phyloP scores from a whole-genome alignment of 2,329 filamentous ascomycete species.

The Ascochyta fabae region DNA sequence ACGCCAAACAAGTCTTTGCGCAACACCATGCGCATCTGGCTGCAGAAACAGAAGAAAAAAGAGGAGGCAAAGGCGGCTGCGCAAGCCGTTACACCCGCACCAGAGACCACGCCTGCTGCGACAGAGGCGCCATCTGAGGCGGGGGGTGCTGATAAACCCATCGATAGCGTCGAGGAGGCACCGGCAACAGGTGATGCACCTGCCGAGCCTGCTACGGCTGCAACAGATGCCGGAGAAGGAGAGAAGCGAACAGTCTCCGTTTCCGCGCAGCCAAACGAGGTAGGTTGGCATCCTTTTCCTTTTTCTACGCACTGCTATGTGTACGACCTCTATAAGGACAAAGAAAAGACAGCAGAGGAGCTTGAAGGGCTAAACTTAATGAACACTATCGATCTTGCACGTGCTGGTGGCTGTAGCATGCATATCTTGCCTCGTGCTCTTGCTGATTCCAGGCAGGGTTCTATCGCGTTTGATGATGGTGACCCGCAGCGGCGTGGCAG shows the following conservation, averaged over 20 bases:
- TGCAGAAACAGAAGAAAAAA: constrained; percentile 83
- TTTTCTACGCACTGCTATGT: constrained; percentile 2
- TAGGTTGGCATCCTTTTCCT: constrained; percentile 25
- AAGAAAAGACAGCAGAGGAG: constrained; percentile 3
- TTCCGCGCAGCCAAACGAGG: constrained; percentile 30
- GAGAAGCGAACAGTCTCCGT: constrained; percentile 26
- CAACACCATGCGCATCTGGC: constrained; percentile 88
- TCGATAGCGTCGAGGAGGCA: constrained; percentile 40
- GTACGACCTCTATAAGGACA: constrained; percentile 11
- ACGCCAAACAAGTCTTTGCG: constrained; percentile 89
- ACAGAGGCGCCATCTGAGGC: constrained; percentile 29
- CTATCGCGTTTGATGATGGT: constrained; percentile 15
- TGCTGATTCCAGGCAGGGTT: constrained; percentile 28
- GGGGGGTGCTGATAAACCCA: constrained; percentile 34
- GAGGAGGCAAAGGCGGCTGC: constrained; percentile 44
- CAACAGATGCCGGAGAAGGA: constrained; percentile 21
- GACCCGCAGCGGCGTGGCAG: constrained; percentile 27
- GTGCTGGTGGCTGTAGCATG: constrained; percentile 29
- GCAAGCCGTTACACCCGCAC: constrained; percentile 37
- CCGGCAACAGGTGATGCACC: constrained; percentile 18
- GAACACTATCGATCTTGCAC: constrained; percentile 28
- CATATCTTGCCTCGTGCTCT: constrained; percentile 13
- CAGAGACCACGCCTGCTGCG: constrained; percentile 27
- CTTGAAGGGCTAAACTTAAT: constrained; percentile 22
- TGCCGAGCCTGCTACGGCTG: constrained; percentile 16